Evolutionary conservation across 192 early-diverging fungal genomes (phyloP), one percentile per base, ranked within the genome.

Genomic region (Rhizophlyctis rosea): DNA sequence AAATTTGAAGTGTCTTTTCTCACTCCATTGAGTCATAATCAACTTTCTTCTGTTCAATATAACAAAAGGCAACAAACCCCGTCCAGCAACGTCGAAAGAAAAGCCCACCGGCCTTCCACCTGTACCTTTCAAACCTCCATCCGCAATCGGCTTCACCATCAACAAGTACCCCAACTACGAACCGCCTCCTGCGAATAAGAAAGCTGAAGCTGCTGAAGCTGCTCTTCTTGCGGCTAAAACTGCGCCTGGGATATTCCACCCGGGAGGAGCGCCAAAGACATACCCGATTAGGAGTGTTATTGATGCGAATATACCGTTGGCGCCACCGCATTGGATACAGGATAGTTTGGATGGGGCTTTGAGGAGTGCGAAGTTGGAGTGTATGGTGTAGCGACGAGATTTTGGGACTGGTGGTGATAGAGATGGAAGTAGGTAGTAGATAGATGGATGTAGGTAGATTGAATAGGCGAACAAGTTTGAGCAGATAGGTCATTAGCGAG

Each of bases 111-210:
- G 13, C 16, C 61, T 39, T 23, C 54, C 48, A 11, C n/a, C 47
- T 1, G 49, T 47, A 16, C 80, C 80, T 4, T 81, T 81, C 74
- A 81, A 81, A 57, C 77, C 80, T 2, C 72, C 77, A 2, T 72
- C 69, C 18, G 64, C 67, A 39, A 70, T 63, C 34, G 80, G 80
- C 28, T 76, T 59, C 36, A 81, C 80, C n/a, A 81, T 81, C 64
- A 81, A 81, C 60, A 76, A 68, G 33, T 81, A 81, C 65, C 80
- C 80, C 4, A 54, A 32, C 0, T 67, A 78, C 50, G 80, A 81
- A 51, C 30, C 56, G 1, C 75, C 75, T 59, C 4, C 61, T 32
- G 59, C 55, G 47, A n/a, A 34, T 29, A 34, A 49, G 23, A 30
- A 50, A 18, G 52, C 21, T 35, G 25, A 36, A 25, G 44, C 29